Conservation (phyloP, 75 land plant species). For the Picea glauca region DNA sequence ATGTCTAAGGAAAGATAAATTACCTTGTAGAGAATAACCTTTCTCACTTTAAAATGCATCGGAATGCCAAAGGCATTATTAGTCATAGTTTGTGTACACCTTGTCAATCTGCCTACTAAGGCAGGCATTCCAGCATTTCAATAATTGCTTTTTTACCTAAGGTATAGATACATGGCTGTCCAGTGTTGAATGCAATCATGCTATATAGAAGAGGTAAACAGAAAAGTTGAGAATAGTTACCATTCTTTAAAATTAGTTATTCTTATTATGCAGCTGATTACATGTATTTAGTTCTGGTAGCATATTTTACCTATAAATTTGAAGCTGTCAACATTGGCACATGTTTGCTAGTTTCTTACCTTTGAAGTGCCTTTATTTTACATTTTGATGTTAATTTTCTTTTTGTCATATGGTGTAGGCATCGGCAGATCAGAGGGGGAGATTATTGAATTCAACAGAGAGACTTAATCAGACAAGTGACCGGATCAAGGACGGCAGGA, state of each 20-base stretch:
- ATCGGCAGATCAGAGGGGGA: slow-evolving; percentile 49
- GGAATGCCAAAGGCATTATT: too few species aligned
- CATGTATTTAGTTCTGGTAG: background rate
- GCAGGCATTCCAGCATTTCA: too few species aligned
- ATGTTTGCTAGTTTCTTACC: background rate
- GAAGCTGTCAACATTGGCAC: background rate
- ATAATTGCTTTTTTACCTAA: too few species aligned
- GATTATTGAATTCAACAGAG: slow-evolving; percentile 47
- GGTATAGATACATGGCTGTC: background rate
- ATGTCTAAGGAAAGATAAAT: too few species aligned
- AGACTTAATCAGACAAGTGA: slow-evolving; percentile 51
- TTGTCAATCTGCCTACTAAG: too few species aligned
- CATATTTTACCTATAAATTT: background rate
- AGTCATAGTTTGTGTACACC: too few species aligned
- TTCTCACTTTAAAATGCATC: too few species aligned
- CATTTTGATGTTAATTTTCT: background rate
- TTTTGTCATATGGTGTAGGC: slow-evolving; percentile 24
- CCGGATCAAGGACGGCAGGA: slow-evolving; percentile 46
- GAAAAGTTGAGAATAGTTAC: too few species aligned
- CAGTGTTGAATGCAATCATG: background rate
- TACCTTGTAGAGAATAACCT: too few species aligned
- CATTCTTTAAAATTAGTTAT: too few species aligned
- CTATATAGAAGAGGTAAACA: too few species aligned
- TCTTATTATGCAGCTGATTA: background rate
- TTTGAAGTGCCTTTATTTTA: background rate